These are phyloP conservation scores for Silene noctiflora DNA, from an alignment of 179 eudicot genomes.

Conservation along the genomic window DNA sequence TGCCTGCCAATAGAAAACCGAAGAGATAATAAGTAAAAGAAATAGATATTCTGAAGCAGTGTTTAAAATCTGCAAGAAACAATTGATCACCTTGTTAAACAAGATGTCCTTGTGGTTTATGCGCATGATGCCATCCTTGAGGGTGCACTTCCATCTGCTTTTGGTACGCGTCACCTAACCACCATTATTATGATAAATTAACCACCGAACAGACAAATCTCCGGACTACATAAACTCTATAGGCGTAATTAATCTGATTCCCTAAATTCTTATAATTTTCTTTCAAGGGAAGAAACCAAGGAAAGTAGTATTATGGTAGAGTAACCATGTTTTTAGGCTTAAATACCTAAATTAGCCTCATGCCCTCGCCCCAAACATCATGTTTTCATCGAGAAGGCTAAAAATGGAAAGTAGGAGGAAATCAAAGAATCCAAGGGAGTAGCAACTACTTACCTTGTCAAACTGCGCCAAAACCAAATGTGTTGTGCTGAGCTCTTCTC, in stretches of 20 bases:
- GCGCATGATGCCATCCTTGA: constrained; percentile 97
- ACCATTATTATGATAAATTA: constrained; percentile 1
- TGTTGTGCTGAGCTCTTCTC: constrained; percentile 82
- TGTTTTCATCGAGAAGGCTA: background rate
- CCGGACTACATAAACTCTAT: background rate
- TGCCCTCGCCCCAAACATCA: too few species aligned
- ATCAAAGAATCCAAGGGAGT: background rate
- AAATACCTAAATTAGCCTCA: too few species aligned
- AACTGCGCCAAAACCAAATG: constrained; percentile 95
- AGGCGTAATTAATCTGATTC: background rate
- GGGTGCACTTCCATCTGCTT: constrained; percentile 93
- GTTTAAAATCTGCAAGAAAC: background rate
- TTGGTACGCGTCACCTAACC: constrained; percentile 80
- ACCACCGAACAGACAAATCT: background rate
- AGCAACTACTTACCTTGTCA: constrained; percentile 65
- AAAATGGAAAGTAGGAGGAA: background rate
- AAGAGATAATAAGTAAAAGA: background rate
- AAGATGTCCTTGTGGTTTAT: constrained; percentile 84
- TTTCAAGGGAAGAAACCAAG: background rate
- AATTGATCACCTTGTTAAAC: constrained; percentile 69
- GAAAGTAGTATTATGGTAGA: background rate
- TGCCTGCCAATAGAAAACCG: constrained; percentile 38
- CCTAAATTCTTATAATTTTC: too few species aligned
- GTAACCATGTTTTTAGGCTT: background rate
- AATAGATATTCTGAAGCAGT: background rate